Base-by-base conservation (phyloP, 2,329 filamentous ascomycete species). In the Penicillium sp. region DNA sequence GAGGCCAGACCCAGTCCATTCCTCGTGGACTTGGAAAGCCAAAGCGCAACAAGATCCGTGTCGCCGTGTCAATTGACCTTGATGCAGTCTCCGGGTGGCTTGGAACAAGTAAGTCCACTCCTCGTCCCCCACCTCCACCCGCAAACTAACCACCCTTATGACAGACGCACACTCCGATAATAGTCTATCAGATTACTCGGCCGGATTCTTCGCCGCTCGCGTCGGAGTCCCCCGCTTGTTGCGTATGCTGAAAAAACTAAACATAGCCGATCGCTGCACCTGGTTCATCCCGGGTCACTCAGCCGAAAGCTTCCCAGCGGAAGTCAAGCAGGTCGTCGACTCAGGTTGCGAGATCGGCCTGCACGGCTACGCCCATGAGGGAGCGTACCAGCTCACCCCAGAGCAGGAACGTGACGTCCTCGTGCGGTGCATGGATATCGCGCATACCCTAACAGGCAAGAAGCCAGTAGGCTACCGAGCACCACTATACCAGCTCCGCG, bases 371-470 rank as follows among this genome's bases (percentile, higher is more conserved):
- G 85, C 83, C 0, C 87, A 90, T 60, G 87, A 90, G 67, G 89
- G 89, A 59, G 86, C 88, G 0, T 80, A 79, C 9, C 83, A 86
- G 49, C 89, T 90, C 85, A 88, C 81, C 0, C 69, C 88, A 1
- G 86, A 89, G 65, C 89, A 92, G 73, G 88, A 92, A 69, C 81
- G 81, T 11, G 87, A 89, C 50, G 85, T 92, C 2, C 80, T 93
- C 6, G 85, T 89, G 65, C 89, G 89, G 72, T 90, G 87, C 18
- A 90, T 86, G 68, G 81, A 82, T 22, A 79, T 91, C 71, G 80
- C 91, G 31, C 89, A 85, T 0, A 84, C 87, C 0, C 88, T 92
- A 65, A 83, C 82, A 40, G 86, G 89, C 6, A 90, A 89, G 72
- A 86, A 85, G 0, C 89, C 89, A 0, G 61, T 66, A 1, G 72